These are phyloP conservation scores for Phytophthora constricta DNA, from an alignment of 352 stramenopile genomes.

Conservation along the genomic window DNA sequence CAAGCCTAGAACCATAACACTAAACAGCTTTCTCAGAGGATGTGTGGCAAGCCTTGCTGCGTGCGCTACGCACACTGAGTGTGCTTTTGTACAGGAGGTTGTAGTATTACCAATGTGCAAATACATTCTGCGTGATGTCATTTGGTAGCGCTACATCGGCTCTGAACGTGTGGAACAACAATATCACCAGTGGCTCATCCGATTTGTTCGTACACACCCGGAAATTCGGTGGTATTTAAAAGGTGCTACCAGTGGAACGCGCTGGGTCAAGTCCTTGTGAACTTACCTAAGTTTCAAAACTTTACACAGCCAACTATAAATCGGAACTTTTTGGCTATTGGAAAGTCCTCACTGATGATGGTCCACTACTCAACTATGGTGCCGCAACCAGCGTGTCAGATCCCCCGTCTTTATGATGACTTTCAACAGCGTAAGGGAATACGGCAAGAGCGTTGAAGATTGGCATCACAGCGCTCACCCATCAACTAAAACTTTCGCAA, in stretches of 20 bases:
- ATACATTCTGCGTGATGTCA: slow-evolving; percentile 85
- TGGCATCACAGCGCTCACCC: slow-evolving; percentile 84
- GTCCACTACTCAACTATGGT: slow-evolving; percentile 63
- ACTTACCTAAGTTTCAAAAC: slow-evolving; percentile 91
- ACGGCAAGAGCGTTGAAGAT: slow-evolving; percentile 87
- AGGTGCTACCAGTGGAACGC: slow-evolving; percentile 89
- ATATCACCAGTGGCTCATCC: slow-evolving; percentile 87
- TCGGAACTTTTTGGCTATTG: slow-evolving; percentile 92
- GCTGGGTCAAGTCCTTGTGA: slow-evolving; percentile 88
- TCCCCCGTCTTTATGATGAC: slow-evolving; percentile 57
- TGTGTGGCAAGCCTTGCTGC: slow-evolving; percentile 77
- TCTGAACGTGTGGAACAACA: slow-evolving; percentile 70
- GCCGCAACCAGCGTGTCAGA: slow-evolving; percentile 37
- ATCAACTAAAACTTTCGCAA: slow-evolving; percentile 76
- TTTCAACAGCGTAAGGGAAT: slow-evolving; percentile 94
- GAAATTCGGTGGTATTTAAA: slow-evolving; percentile 94
- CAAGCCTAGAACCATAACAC: slow-evolving; percentile 32
- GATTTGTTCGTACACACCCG: slow-evolving; percentile 83
- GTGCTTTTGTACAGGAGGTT: slow-evolving; percentile 88
- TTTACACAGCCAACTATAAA: slow-evolving; percentile 91
- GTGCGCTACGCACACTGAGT: slow-evolving; percentile 71
- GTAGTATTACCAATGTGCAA: slow-evolving; percentile 90
- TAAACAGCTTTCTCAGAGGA: slow-evolving; percentile 67
- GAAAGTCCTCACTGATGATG: slow-evolving; percentile 87
- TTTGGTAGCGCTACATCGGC: slow-evolving; percentile 89